Evolutionary conservation across 2,329 filamentous ascomycete species (phyloP), one percentile per base, ranked within the genome.

Genomic region (Rutstroemia sp.): DNA sequence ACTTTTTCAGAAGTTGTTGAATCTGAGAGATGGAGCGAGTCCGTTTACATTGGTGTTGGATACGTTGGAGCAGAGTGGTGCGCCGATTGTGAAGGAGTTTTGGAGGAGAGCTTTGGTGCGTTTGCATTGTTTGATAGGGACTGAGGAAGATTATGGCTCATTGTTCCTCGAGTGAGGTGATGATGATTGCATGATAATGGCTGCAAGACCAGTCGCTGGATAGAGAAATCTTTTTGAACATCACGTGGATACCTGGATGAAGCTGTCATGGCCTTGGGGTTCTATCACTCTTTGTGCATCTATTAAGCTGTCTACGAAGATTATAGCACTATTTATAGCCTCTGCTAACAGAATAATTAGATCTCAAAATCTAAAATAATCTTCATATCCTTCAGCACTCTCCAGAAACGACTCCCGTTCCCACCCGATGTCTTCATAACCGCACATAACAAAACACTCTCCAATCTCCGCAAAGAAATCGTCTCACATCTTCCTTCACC

Each of bases 41-140:
- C 92, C 92, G 2, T 83, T 97, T 66, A 96, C 92, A 0, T 76
- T 97, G 25, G 73, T 96, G 3, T 77, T 96, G 56, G 92, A 97
- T 71, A 89, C 80, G 37, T 76, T 96, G 30, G 90, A 95, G 73
- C 91, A 96, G 72, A 83, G 85, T 25, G 88, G 84, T 6, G 78
- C 76, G 30, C 84, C 85, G 0, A 73, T 96, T 4, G 61, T 92
- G 2, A 73, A 76, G 17, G 91, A 96, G 71, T 89, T 92, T 71
- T 81, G 88, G 54, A 76, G 78, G 48, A 80, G 92, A 64, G 89
- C 88, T 54, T 88, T 86, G 75, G 89, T 70, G 58, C 44, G 62
- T 49, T 19, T 21, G 37, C 19, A 37, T 34, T 46, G n/a, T 14
- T 48, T 21, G 38, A 41, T n/a, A n/a, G 10, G 38, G 38, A 14